Conservation (phyloP, 106 monocot genomes). For the Amphibolis antarctica region DNA sequence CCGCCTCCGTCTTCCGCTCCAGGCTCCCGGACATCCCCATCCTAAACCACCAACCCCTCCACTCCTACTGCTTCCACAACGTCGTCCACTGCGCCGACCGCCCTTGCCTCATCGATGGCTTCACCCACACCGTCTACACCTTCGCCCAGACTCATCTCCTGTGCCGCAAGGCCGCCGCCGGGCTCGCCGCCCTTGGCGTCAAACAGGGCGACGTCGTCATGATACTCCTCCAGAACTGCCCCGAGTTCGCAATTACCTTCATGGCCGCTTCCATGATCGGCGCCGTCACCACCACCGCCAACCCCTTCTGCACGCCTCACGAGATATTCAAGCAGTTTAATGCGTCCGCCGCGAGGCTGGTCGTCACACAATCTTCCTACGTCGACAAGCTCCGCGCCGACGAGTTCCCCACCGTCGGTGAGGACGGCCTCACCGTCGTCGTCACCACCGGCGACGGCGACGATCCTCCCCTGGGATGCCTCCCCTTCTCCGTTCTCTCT, state of each 20-base stretch:
- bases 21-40: no score
- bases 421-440: background rate
- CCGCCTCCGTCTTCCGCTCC: no score
- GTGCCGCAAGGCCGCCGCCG: constrained; percentile 39
- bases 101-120: constrained; percentile 15
- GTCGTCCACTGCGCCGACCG: no score
- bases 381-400: constrained; percentile 23
- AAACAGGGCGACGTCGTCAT: constrained; percentile 57
- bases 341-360: constrained; percentile 30
- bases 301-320: constrained; percentile 58
- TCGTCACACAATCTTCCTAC: constrained; percentile 54
- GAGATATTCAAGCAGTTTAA: constrained; percentile 63
- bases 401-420: constrained; percentile 26
- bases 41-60: no score
- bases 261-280: constrained; percentile 64
- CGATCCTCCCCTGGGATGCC: constrained; percentile 23
- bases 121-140: constrained; percentile 30
- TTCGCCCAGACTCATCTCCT: constrained; percentile 49
- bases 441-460: constrained; percentile 27
- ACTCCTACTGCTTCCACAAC: no score
- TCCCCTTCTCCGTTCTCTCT: constrained; percentile 41
- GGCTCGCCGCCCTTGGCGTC: constrained; percentile 38
- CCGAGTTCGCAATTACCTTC: constrained; percentile 69
- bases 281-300: constrained; percentile 71
- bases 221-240: constrained; percentile 59